These are phyloP conservation scores for Papiliotrema fonsecae DNA, from an alignment of 1,284 basidiomycete genomes.

Conservation along the genomic window DNA sequence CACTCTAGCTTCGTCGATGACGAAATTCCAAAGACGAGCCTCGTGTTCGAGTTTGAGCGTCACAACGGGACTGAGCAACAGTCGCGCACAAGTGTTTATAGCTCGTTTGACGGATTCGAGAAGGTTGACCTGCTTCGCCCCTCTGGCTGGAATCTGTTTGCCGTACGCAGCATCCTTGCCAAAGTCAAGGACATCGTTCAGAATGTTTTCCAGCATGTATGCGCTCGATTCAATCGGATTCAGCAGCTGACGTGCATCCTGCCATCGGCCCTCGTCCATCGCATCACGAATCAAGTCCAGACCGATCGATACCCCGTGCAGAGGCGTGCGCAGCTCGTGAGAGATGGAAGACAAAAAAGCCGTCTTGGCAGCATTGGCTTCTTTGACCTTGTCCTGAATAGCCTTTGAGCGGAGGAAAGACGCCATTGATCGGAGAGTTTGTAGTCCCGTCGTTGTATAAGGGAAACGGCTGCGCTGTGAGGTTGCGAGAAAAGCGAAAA, in stretches of 20 bases:
- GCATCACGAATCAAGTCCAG: slow-evolving; percentile 18
- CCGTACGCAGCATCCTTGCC: slow-evolving; percentile 11
- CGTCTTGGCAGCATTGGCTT: neutral
- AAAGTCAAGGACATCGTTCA: slow-evolving; percentile 34
- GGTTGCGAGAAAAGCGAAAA: too few species aligned
- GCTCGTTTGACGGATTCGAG: slow-evolving; percentile 6
- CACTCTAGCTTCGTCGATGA: too few species aligned
- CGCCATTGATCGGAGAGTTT: too few species aligned
- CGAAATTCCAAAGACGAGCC: too few species aligned
- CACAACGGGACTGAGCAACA: too few species aligned
- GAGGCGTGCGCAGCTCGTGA: neutral
- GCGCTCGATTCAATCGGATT: slow-evolving; percentile 24
- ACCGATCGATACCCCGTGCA: neutral
- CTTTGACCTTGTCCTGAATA: too few species aligned
- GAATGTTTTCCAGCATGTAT: slow-evolving; percentile 16
- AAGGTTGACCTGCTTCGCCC: slow-evolving; percentile 13
- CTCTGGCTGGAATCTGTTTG: neutral
- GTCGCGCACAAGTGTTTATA: slow-evolving; percentile 11
- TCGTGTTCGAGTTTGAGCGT: too few species aligned
- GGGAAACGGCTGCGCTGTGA: too few species aligned
- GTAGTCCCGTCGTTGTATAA: too few species aligned
- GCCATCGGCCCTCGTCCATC: slow-evolving; percentile 5
- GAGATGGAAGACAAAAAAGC: neutral
- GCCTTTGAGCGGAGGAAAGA: too few species aligned
- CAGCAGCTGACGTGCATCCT: slow-evolving; percentile 5